These are phyloP conservation scores for Diplocarpon mali DNA, from an alignment of 2,329 filamentous ascomycete genomes.

Conservation along the genomic window DNA sequence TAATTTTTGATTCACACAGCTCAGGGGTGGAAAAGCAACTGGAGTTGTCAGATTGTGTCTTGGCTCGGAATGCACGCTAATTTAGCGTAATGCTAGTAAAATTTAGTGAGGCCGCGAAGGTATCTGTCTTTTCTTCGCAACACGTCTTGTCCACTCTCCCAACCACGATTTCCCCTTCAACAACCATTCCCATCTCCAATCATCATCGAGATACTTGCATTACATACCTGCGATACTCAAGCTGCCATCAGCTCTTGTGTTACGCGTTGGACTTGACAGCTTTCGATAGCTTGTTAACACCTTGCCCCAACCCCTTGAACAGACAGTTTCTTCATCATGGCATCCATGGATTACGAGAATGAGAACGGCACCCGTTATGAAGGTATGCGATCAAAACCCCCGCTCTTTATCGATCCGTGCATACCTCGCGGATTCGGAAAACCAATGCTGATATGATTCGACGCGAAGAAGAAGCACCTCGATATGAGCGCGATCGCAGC, in stretches of 20 bases:
- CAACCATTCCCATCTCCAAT: constrained; percentile 7
- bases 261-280: neutral
- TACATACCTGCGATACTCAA: constrained; percentile 7
- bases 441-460: constrained; percentile 14
- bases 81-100: neutral
- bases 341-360: constrained; percentile 61
- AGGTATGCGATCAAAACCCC: constrained; percentile 35
- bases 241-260: neutral
- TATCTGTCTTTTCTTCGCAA: neutral
- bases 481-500: constrained; percentile 57
- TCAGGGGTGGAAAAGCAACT: too few species aligned
- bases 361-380: constrained; percentile 56
- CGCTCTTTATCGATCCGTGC: neutral
- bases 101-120: neutral
- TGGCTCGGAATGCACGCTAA: neutral
- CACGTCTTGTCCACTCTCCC: neutral
- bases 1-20: too few species aligned
- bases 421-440: neutral
- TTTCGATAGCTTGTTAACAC: neutral
- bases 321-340: constrained; percentile 28
- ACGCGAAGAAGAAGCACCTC: constrained; percentile 47
- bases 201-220: constrained; percentile 1
- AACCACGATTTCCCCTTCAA: constrained; percentile 1
- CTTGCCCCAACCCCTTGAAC: constrained; percentile 6
- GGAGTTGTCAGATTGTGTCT: neutral